phyloP scores from a whole-genome alignment of 2,329 filamentous ascomycete genomes.

The Colletotrichum sp. region DNA sequence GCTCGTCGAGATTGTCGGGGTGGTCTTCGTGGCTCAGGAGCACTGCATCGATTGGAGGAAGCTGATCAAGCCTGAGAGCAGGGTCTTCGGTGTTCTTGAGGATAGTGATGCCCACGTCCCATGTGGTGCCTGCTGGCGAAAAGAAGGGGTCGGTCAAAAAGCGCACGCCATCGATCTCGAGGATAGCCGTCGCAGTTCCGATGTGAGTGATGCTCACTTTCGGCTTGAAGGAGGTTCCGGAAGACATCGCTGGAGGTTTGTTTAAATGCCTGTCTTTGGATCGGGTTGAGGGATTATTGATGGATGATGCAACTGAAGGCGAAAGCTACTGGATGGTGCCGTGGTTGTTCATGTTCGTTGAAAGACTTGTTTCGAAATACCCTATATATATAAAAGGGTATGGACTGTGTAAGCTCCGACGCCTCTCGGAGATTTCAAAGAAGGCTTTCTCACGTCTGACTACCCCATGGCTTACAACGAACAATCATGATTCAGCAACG shows the following conservation, averaged over 20 bases:
- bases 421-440: neutral
- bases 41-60: constrained; percentile 52
- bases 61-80: constrained; percentile 37
- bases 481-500: neutral
- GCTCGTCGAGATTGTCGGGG: constrained; percentile 51
- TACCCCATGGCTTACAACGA: accelerated
- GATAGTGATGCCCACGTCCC: constrained; percentile 22
- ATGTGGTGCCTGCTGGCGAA: constrained; percentile 30
- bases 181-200: constrained; percentile 52
- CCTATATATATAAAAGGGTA: neutral
- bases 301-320: accelerated
- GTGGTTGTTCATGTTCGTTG: neutral
- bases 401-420: accelerated
- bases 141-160: constrained; percentile 53
- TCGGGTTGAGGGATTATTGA: accelerated
- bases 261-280: neutral
- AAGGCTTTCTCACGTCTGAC: neutral
- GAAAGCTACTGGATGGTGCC: neutral
- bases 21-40: constrained; percentile 57
- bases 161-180: constrained; percentile 44
- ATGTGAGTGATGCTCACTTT: constrained; percentile 43
- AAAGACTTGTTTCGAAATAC: neutral
- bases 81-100: constrained; percentile 37
- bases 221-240: neutral
- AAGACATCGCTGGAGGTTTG: neutral